A percentile compares a stretch with the other conserved stretches of the same genome.
Evolutionary conservation across 2,329 filamentous ascomycete species (phyloP).

Genomic region (Ambrosiella xylebori): DNA sequence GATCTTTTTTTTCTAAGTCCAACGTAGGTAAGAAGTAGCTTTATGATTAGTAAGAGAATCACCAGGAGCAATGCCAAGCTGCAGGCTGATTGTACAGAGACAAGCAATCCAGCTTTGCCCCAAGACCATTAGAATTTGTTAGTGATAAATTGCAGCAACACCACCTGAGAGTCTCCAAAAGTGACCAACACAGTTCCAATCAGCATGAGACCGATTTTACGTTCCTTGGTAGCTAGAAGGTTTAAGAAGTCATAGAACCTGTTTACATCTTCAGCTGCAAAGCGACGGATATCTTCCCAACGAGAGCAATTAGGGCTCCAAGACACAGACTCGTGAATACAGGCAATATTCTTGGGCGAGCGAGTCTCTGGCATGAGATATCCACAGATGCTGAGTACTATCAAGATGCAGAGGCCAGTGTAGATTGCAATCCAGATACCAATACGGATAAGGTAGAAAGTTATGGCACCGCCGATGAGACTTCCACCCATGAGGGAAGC

Average conservation of each 20-base stretch:
- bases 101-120: constrained; percentile 11
- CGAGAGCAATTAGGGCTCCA: background rate
- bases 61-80: constrained; percentile 9
- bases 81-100: constrained; percentile 10
- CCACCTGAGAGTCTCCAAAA: constrained; percentile 11
- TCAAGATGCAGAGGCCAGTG: constrained; percentile 10
- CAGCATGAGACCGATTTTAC: constrained; percentile 10
- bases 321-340: background rate
- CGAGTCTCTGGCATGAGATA: constrained; percentile 14
- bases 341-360: background rate
- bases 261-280: background rate
- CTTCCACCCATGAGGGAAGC: constrained; percentile 12
- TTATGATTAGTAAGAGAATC: constrained; percentile 5
- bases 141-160: constrained; percentile 17
- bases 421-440: constrained; percentile 13
- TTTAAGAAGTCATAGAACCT: constrained; percentile 8
- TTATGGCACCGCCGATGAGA: constrained; percentile 14
- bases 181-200: constrained; percentile 10
- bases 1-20: constrained; percentile 9
- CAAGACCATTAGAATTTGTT: constrained; percentile 16
- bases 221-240: constrained; percentile 8
- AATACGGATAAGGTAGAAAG: constrained; percentile 13
- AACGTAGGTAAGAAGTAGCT: constrained; percentile 1
- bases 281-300: constrained; percentile 10
- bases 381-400: constrained; percentile 6